Conservation (phyloP, 202 grass and related monocot genomes). For the Elaeis oleifera region DNA sequence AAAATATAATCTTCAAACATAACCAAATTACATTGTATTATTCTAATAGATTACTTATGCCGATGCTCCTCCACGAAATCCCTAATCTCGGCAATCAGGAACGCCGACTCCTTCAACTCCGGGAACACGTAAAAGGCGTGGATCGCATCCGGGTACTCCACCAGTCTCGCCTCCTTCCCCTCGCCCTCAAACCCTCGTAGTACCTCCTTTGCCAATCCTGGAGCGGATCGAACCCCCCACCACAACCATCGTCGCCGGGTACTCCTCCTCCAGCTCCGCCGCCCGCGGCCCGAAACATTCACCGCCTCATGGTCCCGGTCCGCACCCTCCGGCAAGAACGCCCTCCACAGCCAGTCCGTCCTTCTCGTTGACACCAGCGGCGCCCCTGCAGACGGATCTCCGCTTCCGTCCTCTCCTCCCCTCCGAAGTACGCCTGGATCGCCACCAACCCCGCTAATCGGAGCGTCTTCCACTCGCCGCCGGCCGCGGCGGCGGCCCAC, state of each 20-base stretch:
- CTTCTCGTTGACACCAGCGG: constrained; percentile 48
- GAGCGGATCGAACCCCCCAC: constrained; percentile 69
- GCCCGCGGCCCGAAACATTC: constrained; percentile 30
- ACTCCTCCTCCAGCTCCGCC: constrained; percentile 10
- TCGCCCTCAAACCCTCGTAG: constrained; percentile 31
- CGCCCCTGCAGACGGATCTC: constrained; percentile 46
- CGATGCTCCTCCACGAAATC: constrained; percentile 38
- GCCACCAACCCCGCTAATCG: constrained; percentile 41
- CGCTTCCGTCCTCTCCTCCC: constrained; percentile 53
- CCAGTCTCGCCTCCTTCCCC: constrained; percentile 32
- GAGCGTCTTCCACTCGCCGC: constrained; percentile 20
- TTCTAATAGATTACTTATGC: not conserved
- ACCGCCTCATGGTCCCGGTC: constrained; percentile 48
- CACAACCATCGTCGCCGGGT: constrained; percentile 46
- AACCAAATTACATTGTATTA: no score
- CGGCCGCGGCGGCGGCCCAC: constrained; percentile 23
- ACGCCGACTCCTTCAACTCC: constrained; percentile 29
- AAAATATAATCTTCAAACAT: no score
- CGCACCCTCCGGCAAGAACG: constrained; percentile 54
- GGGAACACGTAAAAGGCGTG: constrained; percentile 84
- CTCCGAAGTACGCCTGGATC: constrained; percentile 85
- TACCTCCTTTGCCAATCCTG: constrained; percentile 72
- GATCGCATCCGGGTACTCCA: constrained; percentile 64
- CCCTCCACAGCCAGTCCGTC: constrained; percentile 78
- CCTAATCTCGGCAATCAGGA: constrained; percentile 42